These are phyloP conservation scores for Fusarium cyanostomum DNA, from an alignment of 2,329 filamentous ascomycete species.

Conservation along the genomic window DNA sequence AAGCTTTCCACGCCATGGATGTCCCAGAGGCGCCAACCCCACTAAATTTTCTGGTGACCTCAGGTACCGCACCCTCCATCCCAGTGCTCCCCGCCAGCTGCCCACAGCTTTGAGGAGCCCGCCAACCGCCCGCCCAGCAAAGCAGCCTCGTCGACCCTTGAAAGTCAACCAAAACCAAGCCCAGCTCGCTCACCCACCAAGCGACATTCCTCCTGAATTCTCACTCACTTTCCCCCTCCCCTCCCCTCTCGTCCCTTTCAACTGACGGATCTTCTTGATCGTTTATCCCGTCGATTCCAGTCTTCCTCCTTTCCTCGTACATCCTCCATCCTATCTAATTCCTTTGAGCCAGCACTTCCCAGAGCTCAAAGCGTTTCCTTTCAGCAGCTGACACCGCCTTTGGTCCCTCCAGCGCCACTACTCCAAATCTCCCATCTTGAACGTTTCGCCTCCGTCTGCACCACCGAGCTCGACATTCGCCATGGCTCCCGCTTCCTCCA, in stretches of 20 bases:
- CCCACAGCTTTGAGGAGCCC: conserved; percentile 11
- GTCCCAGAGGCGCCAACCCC: conserved; percentile 37
- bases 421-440: conserved; percentile 18
- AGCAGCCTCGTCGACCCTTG: conserved; percentile 42
- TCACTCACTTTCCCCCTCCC: conserved; percentile 28
- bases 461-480: conserved; percentile 39
- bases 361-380: conserved; percentile 42
- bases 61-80: conserved; percentile 24
- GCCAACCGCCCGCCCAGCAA: conserved; percentile 14
- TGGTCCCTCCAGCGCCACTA: conserved; percentile 35
- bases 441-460: conserved; percentile 24
- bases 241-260: conserved; percentile 38
- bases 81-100: conserved; percentile 21
- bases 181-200: conserved; percentile 41
- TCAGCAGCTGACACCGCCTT: conserved; percentile 38
- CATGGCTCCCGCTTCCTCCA: conserved; percentile 66
- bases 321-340: conserved; percentile 38
- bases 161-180: conserved; percentile 43
- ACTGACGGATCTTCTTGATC: conserved; percentile 39
- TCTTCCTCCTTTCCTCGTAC: conserved; percentile 34
- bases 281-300: conserved; percentile 36
- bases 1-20: conserved; percentile 9
- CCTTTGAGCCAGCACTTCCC: conserved; percentile 38
- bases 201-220: conserved; percentile 45
- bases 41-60: conserved; percentile 37